phyloP scores from a whole-genome alignment of 202 grass and related monocot genomes.

The Zoysia matrella region DNA sequence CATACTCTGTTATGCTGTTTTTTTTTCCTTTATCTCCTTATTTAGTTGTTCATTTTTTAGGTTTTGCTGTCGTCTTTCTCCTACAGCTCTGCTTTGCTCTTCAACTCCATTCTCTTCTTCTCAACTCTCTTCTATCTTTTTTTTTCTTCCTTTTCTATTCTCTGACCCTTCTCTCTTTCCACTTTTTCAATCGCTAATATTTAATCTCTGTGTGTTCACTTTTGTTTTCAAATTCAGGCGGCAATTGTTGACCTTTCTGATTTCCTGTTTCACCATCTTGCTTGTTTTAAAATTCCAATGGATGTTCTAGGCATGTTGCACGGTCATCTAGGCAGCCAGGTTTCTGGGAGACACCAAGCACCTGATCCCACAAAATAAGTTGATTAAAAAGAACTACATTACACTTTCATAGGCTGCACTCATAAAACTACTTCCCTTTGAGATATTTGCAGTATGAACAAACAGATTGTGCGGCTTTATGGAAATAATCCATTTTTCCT shows the following conservation, averaged over 20 bases:
- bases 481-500: background rate
- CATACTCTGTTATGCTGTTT: too few species aligned
- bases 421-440: background rate
- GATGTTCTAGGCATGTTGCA: background rate
- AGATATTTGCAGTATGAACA: conserved; percentile 2
- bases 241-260: background rate
- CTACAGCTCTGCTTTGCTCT: too few species aligned
- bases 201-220: background rate
- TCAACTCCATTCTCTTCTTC: background rate
- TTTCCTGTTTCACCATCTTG: background rate
- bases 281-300: background rate
- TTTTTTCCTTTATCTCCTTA: too few species aligned
- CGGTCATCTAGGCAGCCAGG: background rate
- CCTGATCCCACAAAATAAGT: background rate
- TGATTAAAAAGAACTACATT: background rate
- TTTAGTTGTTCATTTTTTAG: too few species aligned
- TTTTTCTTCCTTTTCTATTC: background rate
- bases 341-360: background rate
- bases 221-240: background rate
- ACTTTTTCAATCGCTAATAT: too few species aligned
- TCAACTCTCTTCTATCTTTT: background rate
- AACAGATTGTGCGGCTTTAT: conserved; percentile 9
- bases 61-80: too few species aligned
- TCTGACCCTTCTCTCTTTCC: background rate
- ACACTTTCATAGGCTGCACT: background rate